Evolutionary conservation across 805 yeast species (phyloP), one percentile per base, ranked within the genome.

Genomic region (Komagataella pastoris): DNA sequence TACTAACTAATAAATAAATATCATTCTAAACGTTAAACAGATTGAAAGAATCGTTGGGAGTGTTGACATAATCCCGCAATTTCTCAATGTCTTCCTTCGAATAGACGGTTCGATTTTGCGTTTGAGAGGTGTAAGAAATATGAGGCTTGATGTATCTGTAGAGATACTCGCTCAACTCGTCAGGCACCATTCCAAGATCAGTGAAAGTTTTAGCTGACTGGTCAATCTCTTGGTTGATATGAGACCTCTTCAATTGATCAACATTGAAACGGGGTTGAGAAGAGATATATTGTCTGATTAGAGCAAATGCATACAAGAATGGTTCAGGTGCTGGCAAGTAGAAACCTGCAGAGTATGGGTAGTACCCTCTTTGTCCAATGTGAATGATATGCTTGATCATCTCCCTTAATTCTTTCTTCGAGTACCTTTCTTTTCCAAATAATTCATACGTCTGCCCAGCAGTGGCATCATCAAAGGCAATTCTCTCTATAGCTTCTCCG

Each of bases 401-500:
- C 60, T 80, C 82, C 67, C 88, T 76, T 55, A 88, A 75, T 63
- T 86, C 86, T 53, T 67, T 66, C 60, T 75, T 73, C 8, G 82
- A 63, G 65, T 80, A 77, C 59, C 74, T 71, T 65, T 85, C 85
- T n/a, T 81, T 76, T 10, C 95, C 95, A 60, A 69, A 72, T 56
- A 88, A 74, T 68, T 88, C 95, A 66, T 68, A 88, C 50, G 83
- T 74, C 66, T 84, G 76, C 54, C 95, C 95, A 12, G 74, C 74
- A 18, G 95, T 87, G 51, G 86, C 71, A 65, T 88, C 95, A 64
- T 88, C 90, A 64, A 70, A 87, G 7, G 87, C 90, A 58, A 88
- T 85, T 58, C 72, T 75, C 70, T 85, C 93, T 58, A 88, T 72
- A 3, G 86, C 95, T 56, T 76, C 71, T 19, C 93, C 91, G 53